These are phyloP conservation scores for Bacidia rubella DNA, from an alignment of 495 filamentous ascomycete genomes.

Conservation along the genomic window DNA sequence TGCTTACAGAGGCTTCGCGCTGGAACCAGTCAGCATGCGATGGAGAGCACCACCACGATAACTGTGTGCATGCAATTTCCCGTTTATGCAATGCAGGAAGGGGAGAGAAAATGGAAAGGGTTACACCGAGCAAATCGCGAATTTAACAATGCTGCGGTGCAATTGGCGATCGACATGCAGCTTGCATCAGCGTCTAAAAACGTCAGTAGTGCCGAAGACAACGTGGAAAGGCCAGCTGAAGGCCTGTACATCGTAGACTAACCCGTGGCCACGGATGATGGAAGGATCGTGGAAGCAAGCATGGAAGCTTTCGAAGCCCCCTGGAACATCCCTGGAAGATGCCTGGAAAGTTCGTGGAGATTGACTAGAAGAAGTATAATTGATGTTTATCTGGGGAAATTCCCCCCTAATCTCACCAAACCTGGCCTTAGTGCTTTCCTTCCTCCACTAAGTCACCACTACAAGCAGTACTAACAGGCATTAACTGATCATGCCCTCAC, in stretches of 20 bases:
- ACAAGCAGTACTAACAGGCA: neutral
- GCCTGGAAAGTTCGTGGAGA: neutral
- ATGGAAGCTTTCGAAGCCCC: neutral
- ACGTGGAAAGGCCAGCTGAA: too few relatives aligned
- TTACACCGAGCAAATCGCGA: neutral
- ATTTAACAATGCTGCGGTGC: neutral
- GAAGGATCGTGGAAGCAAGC: neutral
- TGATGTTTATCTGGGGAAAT: too few relatives aligned
- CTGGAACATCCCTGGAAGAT: neutral
- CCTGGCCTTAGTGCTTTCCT: neutral
- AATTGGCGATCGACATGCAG: neutral
- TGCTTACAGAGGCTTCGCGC: neutral
- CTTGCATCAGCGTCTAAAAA: neutral
- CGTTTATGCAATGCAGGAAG: neutral
- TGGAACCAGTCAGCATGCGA: neutral
- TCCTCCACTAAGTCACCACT: neutral
- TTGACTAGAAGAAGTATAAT: neutral
- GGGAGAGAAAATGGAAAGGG: neutral
- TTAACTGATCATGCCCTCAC: too few relatives aligned
- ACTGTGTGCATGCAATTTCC: neutral
- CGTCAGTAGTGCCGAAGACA: neutral
- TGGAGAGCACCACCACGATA: neutral
- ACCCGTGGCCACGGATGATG: neutral
- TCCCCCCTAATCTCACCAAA: neutral
- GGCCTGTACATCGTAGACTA: too few relatives aligned